A percentile compares a stretch with the other conserved stretches of the same genome.
These are phyloP conservation scores for Dianthus caryophyllus DNA, from an alignment of 148 eudicot genomes.

Conservation along the genomic window DNA sequence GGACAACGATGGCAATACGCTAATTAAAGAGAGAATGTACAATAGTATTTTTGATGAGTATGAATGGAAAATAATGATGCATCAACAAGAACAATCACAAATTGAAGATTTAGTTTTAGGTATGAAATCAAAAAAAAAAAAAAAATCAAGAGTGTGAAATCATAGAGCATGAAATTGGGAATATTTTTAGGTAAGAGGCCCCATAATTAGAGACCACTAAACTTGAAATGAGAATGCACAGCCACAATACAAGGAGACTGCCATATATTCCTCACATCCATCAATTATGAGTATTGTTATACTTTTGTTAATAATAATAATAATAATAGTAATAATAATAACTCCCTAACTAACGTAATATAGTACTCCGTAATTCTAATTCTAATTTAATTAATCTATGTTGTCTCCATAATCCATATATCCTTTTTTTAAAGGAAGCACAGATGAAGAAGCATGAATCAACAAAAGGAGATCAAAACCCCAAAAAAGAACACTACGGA, in stretches of 20 bases:
- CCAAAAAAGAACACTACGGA: too few species aligned
- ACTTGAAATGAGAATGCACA: neutral
- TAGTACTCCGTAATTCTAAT: too few species aligned
- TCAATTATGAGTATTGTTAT: neutral
- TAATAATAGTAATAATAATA: too few species aligned
- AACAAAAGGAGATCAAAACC: too few species aligned
- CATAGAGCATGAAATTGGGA: conserved; percentile 1
- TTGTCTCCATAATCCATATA: too few species aligned
- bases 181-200: neutral
- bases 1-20: neutral
- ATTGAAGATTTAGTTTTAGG: neutral
- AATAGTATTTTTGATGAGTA: neutral
- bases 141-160: neutral
- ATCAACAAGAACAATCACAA: neutral
- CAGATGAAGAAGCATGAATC: too few species aligned
- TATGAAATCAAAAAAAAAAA: too few species aligned
- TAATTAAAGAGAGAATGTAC: neutral
- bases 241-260: neutral
- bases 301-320: too few species aligned
- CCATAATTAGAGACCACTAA: neutral
- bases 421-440: too few species aligned
- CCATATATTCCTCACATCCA: neutral
- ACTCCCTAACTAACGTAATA: too few species aligned
- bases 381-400: too few species aligned
- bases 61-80: neutral